Evolutionary conservation across 768 basidiomycete genomes (phyloP).

Genomic region (Rhizopogon vinicolor): DNA sequence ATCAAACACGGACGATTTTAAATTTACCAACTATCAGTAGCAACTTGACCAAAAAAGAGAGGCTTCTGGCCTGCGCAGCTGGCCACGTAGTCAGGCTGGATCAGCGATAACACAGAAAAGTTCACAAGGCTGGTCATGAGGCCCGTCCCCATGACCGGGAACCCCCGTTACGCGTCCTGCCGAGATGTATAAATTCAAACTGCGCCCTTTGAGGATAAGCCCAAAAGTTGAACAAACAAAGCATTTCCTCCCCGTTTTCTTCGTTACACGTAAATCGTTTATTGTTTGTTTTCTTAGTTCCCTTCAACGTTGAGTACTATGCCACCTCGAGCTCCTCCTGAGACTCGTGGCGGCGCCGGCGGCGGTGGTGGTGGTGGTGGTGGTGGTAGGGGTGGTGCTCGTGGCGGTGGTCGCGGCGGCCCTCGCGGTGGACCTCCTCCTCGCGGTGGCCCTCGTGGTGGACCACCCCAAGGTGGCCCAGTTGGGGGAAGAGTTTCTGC

Average conservation of each 20-base stretch:
- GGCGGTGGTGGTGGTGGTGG: conserved; percentile 26
- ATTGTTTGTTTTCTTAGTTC: background rate
- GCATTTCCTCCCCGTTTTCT: background rate
- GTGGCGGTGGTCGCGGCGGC: conserved; percentile 14
- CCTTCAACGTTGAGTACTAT: conserved; percentile 17
- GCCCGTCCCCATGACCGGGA: too few species aligned
- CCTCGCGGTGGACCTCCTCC: conserved; percentile 10
- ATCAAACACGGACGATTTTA: too few species aligned
- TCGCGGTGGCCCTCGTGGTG: conserved; percentile 19
- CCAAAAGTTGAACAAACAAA: background rate
- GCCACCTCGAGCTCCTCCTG: conserved; percentile 35
- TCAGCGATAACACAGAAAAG: too few species aligned
- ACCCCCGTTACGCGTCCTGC: too few species aligned
- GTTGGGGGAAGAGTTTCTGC: conserved; percentile 15
- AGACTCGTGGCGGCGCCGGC: conserved; percentile 28
- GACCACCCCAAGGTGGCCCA: conserved; percentile 25
- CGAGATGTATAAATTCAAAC: too few species aligned
- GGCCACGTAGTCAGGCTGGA: too few species aligned
- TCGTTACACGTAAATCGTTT: background rate
- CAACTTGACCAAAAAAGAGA: too few species aligned
- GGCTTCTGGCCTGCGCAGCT: too few species aligned
- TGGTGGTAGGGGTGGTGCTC: conserved; percentile 20
- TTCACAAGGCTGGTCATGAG: too few species aligned
- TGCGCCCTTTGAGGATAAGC: too few species aligned
- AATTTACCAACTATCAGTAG: too few species aligned